Conservation (phyloP, 805 yeast genomes). For the Wickerhamiella galacta region DNA sequence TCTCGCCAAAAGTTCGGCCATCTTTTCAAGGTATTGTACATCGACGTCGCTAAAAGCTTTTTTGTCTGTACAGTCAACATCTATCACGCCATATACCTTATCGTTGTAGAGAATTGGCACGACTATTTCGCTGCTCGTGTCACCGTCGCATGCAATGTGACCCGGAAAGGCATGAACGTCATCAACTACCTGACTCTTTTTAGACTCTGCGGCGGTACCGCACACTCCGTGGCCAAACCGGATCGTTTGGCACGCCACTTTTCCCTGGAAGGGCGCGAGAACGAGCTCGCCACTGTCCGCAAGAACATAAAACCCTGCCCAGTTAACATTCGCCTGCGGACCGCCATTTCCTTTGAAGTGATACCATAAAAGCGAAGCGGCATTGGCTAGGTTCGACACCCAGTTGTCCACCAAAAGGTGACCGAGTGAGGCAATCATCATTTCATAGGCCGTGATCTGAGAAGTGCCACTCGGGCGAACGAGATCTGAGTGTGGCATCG, state of each 20-base stretch:
- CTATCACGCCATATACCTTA: conserved; percentile 56
- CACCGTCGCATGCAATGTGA: conserved; percentile 96
- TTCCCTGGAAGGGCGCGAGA: conserved; percentile 90
- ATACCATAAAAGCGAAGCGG: conserved; percentile 77
- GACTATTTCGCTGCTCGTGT: conserved; percentile 82
- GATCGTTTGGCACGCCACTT: conserved; percentile 86
- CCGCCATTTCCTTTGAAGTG: conserved; percentile 47
- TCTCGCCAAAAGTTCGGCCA: conserved; percentile 36
- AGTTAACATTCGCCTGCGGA: conserved; percentile 39
- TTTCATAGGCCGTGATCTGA: conserved; percentile 40
- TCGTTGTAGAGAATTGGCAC: conserved; percentile 48
- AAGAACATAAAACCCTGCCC: conserved; percentile 82
- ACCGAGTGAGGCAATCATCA: conserved; percentile 40
- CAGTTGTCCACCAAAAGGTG: conserved; percentile 59
- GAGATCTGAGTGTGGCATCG: no score
- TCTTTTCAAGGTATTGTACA: conserved; percentile 35
- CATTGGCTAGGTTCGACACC: conserved; percentile 80
- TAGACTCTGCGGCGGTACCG: conserved; percentile 56
- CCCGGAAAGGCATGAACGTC: conserved; percentile 73
- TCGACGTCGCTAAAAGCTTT: conserved; percentile 58
- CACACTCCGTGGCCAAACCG: conserved; percentile 76
- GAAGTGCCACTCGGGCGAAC: no score
- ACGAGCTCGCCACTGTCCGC: conserved; percentile 31
- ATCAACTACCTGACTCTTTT: conserved; percentile 53
- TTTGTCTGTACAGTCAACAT: conserved; percentile 56